These are phyloP conservation scores for Blastobotrys apis DNA, from an alignment of 1,139 yeast species.

Conservation along the genomic window DNA sequence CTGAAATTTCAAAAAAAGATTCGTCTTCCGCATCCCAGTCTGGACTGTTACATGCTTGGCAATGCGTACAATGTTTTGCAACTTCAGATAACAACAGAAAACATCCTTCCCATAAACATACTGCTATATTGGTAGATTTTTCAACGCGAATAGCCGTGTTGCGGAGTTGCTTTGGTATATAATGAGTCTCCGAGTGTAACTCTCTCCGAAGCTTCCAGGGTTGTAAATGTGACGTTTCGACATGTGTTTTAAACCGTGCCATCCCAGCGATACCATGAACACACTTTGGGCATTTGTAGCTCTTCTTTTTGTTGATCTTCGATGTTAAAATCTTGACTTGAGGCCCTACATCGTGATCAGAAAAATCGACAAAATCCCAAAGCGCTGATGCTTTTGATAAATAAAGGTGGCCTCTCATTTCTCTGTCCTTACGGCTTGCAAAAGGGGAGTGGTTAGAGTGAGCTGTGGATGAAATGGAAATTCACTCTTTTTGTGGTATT, in stretches of 20 bases:
- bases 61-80: not conserved
- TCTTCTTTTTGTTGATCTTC: not conserved
- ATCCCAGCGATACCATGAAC: not conserved
- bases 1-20: not conserved
- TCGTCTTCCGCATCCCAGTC: not conserved
- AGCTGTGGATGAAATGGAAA: too few species aligned
- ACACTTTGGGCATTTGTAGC: not conserved
- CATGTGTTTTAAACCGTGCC: not conserved
- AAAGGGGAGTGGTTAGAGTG: too few species aligned
- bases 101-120: slow-evolving; percentile 5
- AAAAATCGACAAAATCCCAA: not conserved
- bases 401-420: too few species aligned
- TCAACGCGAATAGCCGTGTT: slow-evolving; percentile 6
- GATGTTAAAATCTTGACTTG: not conserved
- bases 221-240: not conserved
- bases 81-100: slow-evolving; percentile 1
- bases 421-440: too few species aligned
- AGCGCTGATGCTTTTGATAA: not conserved
- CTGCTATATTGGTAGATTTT: slow-evolving; percentile 2
- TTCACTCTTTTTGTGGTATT: too few species aligned
- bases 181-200: not conserved
- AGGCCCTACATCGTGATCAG: not conserved
- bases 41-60: not conserved
- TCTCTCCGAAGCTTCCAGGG: not conserved
- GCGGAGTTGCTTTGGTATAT: not conserved